Conservation (phyloP, 305 asterid species). For the Rubia tinctorum region DNA sequence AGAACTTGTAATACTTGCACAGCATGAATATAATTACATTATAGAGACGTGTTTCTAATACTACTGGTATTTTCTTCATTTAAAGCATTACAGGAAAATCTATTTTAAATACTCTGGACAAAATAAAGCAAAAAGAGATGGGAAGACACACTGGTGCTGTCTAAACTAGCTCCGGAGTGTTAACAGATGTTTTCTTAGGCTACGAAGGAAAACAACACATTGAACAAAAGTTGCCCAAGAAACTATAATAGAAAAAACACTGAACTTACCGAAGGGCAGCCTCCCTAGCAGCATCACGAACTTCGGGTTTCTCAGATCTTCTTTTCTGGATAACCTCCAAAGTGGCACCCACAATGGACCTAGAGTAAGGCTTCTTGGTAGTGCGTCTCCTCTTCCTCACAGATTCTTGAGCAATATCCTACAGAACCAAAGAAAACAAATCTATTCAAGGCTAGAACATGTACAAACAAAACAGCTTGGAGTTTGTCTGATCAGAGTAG, state of each 20-base stretch:
- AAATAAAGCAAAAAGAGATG: too few species aligned
- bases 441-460: neutral
- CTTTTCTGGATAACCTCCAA: conserved; percentile 48
- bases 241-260: neutral
- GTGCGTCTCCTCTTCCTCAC: conserved; percentile 43
- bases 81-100: too few species aligned
- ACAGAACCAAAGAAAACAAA: neutral
- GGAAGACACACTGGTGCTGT: too few species aligned
- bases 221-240: neutral
- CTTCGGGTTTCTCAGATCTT: conserved; percentile 19
- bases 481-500: neutral
- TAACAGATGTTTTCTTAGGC: neutral
- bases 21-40: too few species aligned
- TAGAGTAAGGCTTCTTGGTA: conserved; percentile 43
- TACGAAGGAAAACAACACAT: too few species aligned
- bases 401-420: conserved; percentile 46
- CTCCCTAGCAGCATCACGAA: neutral
- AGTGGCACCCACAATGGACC: conserved; percentile 53
- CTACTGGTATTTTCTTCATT: too few species aligned
- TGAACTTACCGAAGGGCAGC: neutral
- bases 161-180: too few species aligned
- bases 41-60: too few species aligned
- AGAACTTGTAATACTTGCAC: neutral
- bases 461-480: neutral
- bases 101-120: too few species aligned